A percentile compares a stretch with the other conserved stretches of the same genome.
phyloP scores from a whole-genome alignment of 495 filamentous ascomycete genomes.

The Glonium stellatum region DNA sequence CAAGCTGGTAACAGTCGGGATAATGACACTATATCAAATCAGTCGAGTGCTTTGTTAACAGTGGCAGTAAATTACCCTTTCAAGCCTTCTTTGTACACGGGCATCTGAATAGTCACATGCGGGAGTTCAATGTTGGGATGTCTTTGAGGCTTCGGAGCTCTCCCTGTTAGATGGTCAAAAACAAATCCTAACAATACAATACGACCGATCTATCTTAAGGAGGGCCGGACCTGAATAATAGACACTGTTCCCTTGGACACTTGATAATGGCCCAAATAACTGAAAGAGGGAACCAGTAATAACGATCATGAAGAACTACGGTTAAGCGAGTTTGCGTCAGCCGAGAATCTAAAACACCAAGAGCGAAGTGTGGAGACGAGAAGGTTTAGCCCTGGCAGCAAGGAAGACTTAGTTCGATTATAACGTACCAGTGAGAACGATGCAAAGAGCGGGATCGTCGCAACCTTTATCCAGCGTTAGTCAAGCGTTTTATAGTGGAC shows the following conservation, averaged over 20 bases:
- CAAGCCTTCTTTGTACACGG: slow-evolving; percentile 64
- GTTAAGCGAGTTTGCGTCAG: not conserved
- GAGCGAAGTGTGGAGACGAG: not conserved
- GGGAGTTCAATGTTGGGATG: slow-evolving; percentile 78
- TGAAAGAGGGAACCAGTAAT: slow-evolving; percentile 52
- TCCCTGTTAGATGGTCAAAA: slow-evolving; percentile 61
- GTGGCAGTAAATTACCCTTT: slow-evolving; percentile 18
- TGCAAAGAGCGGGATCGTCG: slow-evolving; percentile 33
- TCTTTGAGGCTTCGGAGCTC: slow-evolving; percentile 67
- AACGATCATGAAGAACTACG: slow-evolving; percentile 10
- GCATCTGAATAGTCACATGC: slow-evolving; percentile 66
- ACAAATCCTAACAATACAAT: slow-evolving; percentile 62
- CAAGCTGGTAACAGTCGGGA: slow-evolving; percentile 50
- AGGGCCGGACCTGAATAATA: slow-evolving; percentile 21
- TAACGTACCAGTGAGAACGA: slow-evolving; percentile 27
- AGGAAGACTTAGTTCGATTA: slow-evolving; percentile 3
- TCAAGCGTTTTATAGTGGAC: not conserved
- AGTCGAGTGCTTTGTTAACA: no score
- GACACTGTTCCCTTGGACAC: slow-evolving; percentile 20
- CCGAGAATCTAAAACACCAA: not conserved
- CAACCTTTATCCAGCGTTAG: slow-evolving; percentile 28
- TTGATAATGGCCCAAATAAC: slow-evolving; percentile 54
- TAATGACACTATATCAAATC: slow-evolving; percentile 42
- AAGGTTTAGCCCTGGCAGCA: slow-evolving; percentile 7
- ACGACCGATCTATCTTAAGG: slow-evolving; percentile 55